These are phyloP conservation scores for Spiromastix sp. DNA, from an alignment of 2,329 filamentous ascomycete genomes.

Conservation along the genomic window DNA sequence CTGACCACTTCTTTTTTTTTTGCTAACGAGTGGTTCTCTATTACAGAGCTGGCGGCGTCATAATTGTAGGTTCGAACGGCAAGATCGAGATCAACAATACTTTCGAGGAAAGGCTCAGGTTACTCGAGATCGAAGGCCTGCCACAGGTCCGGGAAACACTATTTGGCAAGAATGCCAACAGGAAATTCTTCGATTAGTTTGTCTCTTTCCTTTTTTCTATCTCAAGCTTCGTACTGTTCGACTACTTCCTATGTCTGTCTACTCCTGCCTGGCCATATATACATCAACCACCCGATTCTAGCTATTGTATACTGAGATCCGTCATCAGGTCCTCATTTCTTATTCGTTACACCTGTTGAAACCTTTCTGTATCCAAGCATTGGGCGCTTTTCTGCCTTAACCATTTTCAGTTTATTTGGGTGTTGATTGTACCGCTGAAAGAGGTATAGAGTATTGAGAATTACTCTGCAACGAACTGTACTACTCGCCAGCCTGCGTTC, in stretches of 20 bases:
- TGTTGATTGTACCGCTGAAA: no score
- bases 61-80: slow-evolving; percentile 69
- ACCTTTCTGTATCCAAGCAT: no score
- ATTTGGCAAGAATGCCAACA: slow-evolving; percentile 90
- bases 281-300: not conserved
- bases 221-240: no score
- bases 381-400: no score
- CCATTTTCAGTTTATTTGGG: no score
- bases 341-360: no score
- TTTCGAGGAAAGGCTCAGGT: slow-evolving; percentile 76
- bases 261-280: not conserved
- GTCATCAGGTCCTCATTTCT: no score
- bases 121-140: slow-evolving; percentile 75
- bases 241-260: slow-evolving; percentile 1
- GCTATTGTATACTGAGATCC: no score
- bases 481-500: no score
- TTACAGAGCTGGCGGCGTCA: slow-evolving; percentile 68
- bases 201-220: not conserved
- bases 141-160: slow-evolving; percentile 75
- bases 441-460: no score
- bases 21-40: slow-evolving; percentile 3
- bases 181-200: slow-evolving; percentile 81
- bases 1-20: slow-evolving; percentile 5
- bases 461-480: no score
- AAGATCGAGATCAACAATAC: slow-evolving; percentile 99